Evolutionary conservation across 306 rosid genomes (phyloP).

Genomic region (Oemleria cerasiformis): DNA sequence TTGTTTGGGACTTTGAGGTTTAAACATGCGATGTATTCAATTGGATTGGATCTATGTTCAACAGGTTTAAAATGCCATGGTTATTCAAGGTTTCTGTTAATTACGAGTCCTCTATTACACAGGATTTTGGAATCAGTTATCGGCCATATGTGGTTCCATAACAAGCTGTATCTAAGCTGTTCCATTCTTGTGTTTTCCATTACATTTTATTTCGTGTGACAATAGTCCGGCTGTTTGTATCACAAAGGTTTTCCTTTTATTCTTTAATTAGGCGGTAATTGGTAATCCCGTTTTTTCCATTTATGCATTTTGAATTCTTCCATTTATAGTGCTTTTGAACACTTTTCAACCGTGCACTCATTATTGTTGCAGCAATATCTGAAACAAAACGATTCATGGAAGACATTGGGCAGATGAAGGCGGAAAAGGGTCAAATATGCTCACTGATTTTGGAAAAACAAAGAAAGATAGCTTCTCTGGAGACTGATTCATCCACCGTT

Average conservation of each 20-base stretch:
- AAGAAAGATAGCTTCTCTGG: conserved; percentile 51
- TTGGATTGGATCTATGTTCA: background rate
- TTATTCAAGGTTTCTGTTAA: background rate
- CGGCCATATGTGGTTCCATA: background rate
- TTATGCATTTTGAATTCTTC: background rate
- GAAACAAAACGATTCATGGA: conserved; percentile 39
- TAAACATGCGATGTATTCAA: background rate
- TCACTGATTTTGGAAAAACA: conserved; percentile 64
- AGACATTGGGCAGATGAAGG: conserved; percentile 52
- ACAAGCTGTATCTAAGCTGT: background rate
- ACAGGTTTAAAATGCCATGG: background rate
- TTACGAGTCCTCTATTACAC: background rate
- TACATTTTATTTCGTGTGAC: too few species aligned
- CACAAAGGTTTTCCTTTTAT: background rate
- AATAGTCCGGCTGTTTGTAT: background rate
- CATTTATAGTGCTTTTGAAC: background rate
- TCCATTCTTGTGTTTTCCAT: background rate
- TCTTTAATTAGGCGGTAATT: background rate
- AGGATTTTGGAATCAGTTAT: background rate
- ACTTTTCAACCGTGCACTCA: background rate
- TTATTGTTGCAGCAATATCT: conserved; percentile 51
- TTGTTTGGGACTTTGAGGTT: background rate
- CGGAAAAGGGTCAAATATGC: conserved; percentile 66
- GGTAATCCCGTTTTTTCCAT: background rate
- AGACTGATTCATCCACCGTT: conserved; percentile 59